Evolutionary conservation across 768 basidiomycete genomes (phyloP).

Genomic region (Sutorius australiensis): DNA sequence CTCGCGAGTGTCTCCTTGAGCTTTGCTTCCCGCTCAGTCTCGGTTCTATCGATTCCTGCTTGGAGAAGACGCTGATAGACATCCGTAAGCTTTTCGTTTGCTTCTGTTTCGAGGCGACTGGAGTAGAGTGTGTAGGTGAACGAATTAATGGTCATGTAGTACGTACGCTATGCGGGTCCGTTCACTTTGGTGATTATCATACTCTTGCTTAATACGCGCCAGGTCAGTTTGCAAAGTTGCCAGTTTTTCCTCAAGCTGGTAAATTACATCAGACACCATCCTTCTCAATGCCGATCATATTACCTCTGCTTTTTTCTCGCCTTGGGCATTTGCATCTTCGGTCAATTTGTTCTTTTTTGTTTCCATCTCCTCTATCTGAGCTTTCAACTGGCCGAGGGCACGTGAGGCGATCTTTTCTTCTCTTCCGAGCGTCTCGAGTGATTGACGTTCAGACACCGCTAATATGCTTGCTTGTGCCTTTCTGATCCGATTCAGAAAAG

Average conservation of each 20-base stretch:
- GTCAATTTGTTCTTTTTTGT: conserved; percentile 53
- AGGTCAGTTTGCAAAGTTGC: conserved; percentile 56
- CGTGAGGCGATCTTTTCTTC: conserved; percentile 76
- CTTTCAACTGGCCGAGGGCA: conserved; percentile 58
- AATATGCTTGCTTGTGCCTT: conserved; percentile 76
- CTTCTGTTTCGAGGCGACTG: conserved; percentile 87
- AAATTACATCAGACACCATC: background rate
- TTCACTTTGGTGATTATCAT: conserved; percentile 85
- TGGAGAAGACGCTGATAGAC: conserved; percentile 82
- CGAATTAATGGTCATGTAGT: background rate
- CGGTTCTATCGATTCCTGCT: conserved; percentile 84
- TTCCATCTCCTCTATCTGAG: conserved; percentile 63
- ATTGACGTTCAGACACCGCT: conserved; percentile 84
- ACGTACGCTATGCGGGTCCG: conserved; percentile 68
- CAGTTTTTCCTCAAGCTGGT: conserved; percentile 58
- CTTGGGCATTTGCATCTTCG: conserved; percentile 50
- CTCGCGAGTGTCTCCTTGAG: conserved; percentile 83
- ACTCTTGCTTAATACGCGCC: conserved; percentile 63
- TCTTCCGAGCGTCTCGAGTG: conserved; percentile 72
- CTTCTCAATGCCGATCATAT: too few relatives aligned
- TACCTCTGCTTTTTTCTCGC: conserved; percentile 58
- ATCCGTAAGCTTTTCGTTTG: conserved; percentile 85
- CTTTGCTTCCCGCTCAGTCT: conserved; percentile 77
- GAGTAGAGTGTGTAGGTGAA: background rate
- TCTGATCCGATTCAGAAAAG: conserved; percentile 35